Evolutionary conservation across 2,329 filamentous ascomycete species (phyloP).

Genomic region (Akanthomyces dipterigenus): DNA sequence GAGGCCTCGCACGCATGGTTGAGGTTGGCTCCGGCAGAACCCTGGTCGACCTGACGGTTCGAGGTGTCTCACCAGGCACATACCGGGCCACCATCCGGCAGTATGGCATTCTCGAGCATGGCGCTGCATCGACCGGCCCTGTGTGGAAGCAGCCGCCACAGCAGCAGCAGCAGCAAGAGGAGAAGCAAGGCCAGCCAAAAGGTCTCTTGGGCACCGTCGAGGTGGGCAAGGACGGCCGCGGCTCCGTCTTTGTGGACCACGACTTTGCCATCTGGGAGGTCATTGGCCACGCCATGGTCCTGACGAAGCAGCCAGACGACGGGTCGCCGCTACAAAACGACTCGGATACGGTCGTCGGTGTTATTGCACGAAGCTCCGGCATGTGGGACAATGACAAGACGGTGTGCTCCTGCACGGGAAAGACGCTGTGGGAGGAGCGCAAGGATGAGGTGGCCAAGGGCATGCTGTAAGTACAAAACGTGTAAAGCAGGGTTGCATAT

Average conservation of each 20-base stretch:
- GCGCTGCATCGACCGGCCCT: conserved; percentile 73
- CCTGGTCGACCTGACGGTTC: conserved; percentile 79
- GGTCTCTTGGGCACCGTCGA: conserved; percentile 65
- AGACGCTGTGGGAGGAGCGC: conserved; percentile 97
- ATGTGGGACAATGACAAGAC: conserved; percentile 99
- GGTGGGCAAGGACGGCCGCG: conserved; percentile 68
- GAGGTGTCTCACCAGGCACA: conserved; percentile 70
- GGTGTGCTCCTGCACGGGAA: conserved; percentile 94
- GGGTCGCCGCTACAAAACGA: conserved; percentile 61
- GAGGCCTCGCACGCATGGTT: conserved; percentile 87
- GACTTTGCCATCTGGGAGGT: conserved; percentile 90
- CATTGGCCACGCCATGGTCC: conserved; percentile 86
- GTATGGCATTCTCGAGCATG: conserved; percentile 78
- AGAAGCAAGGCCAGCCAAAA: conserved; percentile 36
- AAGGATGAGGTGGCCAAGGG: conserved; percentile 83
- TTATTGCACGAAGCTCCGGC: conserved; percentile 92
- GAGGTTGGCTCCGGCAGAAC: conserved; percentile 75
- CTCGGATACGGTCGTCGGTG: conserved; percentile 78
- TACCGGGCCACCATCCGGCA: conserved; percentile 83
- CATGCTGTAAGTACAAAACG: conserved; percentile 56
- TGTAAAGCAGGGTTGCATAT: background rate
- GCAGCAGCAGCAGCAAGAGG: conserved; percentile 27
- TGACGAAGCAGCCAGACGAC: conserved; percentile 59
- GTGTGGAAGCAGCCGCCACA: conserved; percentile 61
- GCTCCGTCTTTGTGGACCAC: conserved; percentile 73